phyloP scores from a whole-genome alignment of 2,329 filamentous ascomycete genomes.

The Hortaea werneckii region DNA sequence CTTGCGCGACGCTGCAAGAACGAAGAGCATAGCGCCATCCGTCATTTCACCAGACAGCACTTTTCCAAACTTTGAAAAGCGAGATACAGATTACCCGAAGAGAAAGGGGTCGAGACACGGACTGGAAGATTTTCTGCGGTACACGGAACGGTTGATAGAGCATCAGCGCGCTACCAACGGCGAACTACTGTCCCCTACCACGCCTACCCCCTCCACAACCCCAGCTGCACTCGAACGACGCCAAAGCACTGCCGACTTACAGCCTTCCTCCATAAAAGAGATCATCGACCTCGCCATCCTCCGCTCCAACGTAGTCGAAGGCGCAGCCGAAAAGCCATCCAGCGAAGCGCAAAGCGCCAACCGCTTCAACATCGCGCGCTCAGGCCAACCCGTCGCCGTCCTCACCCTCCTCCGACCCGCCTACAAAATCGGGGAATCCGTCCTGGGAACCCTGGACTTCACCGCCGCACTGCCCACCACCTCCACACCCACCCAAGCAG shows the following conservation, averaged over 20 bases:
- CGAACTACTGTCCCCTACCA: conserved; percentile 64
- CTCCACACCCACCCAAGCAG: conserved; percentile 35
- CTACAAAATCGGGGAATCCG: conserved; percentile 78
- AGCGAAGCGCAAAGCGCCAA: conserved; percentile 57
- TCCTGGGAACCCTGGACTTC: conserved; percentile 80
- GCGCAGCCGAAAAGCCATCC: conserved; percentile 41
- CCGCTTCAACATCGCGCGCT: conserved; percentile 87
- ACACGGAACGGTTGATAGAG: conserved; percentile 65
- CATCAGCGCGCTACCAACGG: conserved; percentile 44
- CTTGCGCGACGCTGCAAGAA: conserved; percentile 67
- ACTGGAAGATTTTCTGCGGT: conserved; percentile 59
- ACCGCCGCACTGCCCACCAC: conserved; percentile 27
- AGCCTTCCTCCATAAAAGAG: conserved; percentile 60
- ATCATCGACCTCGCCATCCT: conserved; percentile 86
- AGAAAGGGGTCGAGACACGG: conserved; percentile 22
- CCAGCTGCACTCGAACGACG: conserved; percentile 23
- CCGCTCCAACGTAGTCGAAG: conserved; percentile 58
- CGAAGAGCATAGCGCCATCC: conserved; percentile 28
- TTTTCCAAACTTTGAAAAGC: conserved; percentile 10
- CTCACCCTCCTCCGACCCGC: conserved; percentile 81
- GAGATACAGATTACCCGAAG: conserved; percentile 33
- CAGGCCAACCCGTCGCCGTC: conserved; percentile 82
- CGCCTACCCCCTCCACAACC: conserved; percentile 51
- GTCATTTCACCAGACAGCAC: conserved; percentile 3
- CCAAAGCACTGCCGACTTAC: conserved; percentile 22